Evolutionary conservation across 1,284 basidiomycete species (phyloP), one percentile per base, ranked within the genome.

Genomic region (Naganishia liquefaciens): DNA sequence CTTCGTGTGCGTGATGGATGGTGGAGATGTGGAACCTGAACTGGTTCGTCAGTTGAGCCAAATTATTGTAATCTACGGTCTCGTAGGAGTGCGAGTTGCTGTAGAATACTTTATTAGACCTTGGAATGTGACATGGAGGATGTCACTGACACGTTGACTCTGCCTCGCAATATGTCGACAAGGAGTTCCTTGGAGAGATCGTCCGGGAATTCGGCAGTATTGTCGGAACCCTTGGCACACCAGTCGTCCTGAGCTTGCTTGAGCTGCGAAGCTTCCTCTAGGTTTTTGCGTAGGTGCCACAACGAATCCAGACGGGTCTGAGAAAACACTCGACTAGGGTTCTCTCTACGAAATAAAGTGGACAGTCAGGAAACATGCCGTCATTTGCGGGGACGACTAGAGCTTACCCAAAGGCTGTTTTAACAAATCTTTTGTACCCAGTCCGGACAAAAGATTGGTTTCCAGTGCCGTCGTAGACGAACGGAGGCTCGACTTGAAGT

Each of bases 1-100:
- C 86, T 75, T 92, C 90, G 70, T 87, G 86, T 0, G 92, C 91
- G 72, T 94, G 91, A 75, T 94, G 92, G 77, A 94, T 89, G 1
- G 87, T 86, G 1, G 89, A 87, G 62, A 91, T 84, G 5, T 86
- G 68, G 68, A 92, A 92, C 72, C 88, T 81, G 83, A 93, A 95
- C 76, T 91, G 89, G 76, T 90, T 89, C 21, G 87, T 85, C 60
- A 90, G 83, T 80, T 89, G 73, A 27, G 75, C 73, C 40, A 78
- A 68, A 30, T 76, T 63, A 70, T 91, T 89, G 33, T 93, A 81
- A 72, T 93, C 91, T 61, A 86, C 86, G 11, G 88, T 83, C 77
- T 89, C 87, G 67, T 90, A 90, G 70, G 88, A 91, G 71, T 92
- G 89, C 47, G 84, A 85, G 70, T 91, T 87, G 65, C 57, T 60